These are phyloP conservation scores for Globisporangium camurandrum DNA, from an alignment of 352 stramenopile genomes.

Conservation along the genomic window DNA sequence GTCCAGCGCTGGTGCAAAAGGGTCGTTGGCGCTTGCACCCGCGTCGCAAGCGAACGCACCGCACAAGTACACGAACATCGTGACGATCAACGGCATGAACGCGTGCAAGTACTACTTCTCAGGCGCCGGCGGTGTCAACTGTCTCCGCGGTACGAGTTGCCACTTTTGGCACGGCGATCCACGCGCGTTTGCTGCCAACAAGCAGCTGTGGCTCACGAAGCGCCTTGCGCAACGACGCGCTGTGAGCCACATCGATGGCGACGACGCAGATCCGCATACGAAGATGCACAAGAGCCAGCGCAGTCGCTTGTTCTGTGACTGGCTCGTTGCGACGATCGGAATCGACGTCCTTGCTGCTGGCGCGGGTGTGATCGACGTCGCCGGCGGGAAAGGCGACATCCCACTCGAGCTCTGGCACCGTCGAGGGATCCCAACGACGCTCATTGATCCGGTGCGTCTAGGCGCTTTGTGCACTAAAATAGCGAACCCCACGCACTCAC, in stretches of 20 bases:
- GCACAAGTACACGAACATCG: slow-evolving; percentile 82
- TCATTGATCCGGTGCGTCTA: slow-evolving; percentile 79
- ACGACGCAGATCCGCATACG: slow-evolving; percentile 47
- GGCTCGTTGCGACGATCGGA: slow-evolving; percentile 65
- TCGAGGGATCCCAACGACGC: slow-evolving; percentile 66
- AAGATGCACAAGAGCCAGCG: slow-evolving; percentile 71
- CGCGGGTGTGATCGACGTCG: slow-evolving; percentile 79
- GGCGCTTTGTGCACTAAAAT: not conserved
- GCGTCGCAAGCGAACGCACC: slow-evolving; percentile 33
- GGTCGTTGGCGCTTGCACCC: slow-evolving; percentile 37
- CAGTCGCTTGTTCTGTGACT: slow-evolving; percentile 73
- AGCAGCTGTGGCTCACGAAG: slow-evolving; percentile 55
- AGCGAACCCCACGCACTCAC: no score
- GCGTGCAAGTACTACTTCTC: slow-evolving; percentile 86
- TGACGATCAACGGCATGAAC: slow-evolving; percentile 70
- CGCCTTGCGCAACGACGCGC: slow-evolving; percentile 53
- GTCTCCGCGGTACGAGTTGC: slow-evolving; percentile 51
- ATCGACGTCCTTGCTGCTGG: slow-evolving; percentile 29
- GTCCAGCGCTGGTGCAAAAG: slow-evolving; percentile 11
- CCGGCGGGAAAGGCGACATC: slow-evolving; percentile 85
- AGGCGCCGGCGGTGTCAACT: slow-evolving; percentile 47
- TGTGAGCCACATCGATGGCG: slow-evolving; percentile 44
- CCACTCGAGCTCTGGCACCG: slow-evolving; percentile 76
- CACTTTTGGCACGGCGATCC: slow-evolving; percentile 74
- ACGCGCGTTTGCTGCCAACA: slow-evolving; percentile 58